These are phyloP conservation scores for Cladosporium velox DNA, from an alignment of 2,329 filamentous ascomycete species.

Conservation along the genomic window DNA sequence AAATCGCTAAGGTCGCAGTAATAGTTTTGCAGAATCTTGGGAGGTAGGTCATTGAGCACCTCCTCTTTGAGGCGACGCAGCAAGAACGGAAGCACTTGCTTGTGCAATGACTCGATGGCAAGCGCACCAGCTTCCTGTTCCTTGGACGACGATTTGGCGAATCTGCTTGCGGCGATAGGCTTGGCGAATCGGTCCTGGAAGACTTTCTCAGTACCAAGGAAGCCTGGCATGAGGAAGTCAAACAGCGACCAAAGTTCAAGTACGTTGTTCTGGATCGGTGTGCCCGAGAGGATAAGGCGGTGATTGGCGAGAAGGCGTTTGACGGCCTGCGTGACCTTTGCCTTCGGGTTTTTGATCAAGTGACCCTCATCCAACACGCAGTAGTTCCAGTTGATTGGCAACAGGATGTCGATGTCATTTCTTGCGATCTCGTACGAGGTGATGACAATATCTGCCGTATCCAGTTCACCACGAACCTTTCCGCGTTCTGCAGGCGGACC, in stretches of 20 bases:
- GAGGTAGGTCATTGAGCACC: slow-evolving; percentile 90
- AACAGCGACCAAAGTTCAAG: slow-evolving; percentile 97
- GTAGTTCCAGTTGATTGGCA: slow-evolving; percentile 91
- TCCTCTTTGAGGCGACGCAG: slow-evolving; percentile 96
- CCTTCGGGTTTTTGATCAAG: slow-evolving; percentile 97
- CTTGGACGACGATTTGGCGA: slow-evolving; percentile 95
- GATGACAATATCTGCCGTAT: slow-evolving; percentile 85
- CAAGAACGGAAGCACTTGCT: slow-evolving; percentile 95
- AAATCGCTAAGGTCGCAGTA: slow-evolving; percentile 97
- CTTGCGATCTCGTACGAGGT: slow-evolving; percentile 98
- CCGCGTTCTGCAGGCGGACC: slow-evolving; percentile 81
- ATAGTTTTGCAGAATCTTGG: slow-evolving; percentile 98
- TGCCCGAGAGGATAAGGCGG: slow-evolving; percentile 91
- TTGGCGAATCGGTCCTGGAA: slow-evolving; percentile 94
- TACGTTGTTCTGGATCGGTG: slow-evolving; percentile 97
- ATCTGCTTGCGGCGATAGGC: slow-evolving; percentile 90
- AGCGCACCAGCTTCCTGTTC: slow-evolving; percentile 96
- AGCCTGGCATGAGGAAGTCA: slow-evolving; percentile 98
- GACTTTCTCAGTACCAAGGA: slow-evolving; percentile 94
- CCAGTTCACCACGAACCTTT: slow-evolving; percentile 67
- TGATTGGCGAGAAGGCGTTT: slow-evolving; percentile 91
- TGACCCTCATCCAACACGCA: slow-evolving; percentile 96
- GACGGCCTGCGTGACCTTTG: slow-evolving; percentile 91
- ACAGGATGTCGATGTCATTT: slow-evolving; percentile 86
- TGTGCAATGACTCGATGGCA: slow-evolving; percentile 96